These are phyloP conservation scores for Fusarium foetens DNA, from an alignment of 2,329 filamentous ascomycete genomes.

Conservation along the genomic window DNA sequence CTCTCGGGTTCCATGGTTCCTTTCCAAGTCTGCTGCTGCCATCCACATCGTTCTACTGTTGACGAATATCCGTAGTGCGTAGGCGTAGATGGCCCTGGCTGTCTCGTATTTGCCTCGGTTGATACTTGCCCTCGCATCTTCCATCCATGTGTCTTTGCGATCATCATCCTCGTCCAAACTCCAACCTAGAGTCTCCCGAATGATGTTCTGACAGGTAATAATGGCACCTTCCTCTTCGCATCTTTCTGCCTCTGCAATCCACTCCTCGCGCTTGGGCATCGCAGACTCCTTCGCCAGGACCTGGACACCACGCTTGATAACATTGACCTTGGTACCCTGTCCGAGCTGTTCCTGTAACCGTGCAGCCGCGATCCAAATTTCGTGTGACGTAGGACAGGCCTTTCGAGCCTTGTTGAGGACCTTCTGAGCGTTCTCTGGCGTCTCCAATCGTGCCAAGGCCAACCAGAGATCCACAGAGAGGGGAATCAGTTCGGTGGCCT, in stretches of 20 bases:
- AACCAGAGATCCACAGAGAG: slow-evolving; percentile 95
- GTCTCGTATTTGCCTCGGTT: slow-evolving; percentile 87
- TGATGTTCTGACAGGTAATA: slow-evolving; percentile 87
- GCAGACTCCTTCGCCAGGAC: slow-evolving; percentile 89
- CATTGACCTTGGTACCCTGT: slow-evolving; percentile 80
- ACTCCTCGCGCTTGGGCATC: slow-evolving; percentile 97
- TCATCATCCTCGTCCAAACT: slow-evolving; percentile 95
- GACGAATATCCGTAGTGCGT: slow-evolving; percentile 88
- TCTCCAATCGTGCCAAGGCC: slow-evolving; percentile 88
- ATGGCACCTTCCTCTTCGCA: slow-evolving; percentile 92
- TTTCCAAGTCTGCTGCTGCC: slow-evolving; percentile 89
- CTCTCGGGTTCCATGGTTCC: slow-evolving; percentile 86
- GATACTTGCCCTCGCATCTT: slow-evolving; percentile 87
- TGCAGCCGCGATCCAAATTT: slow-evolving; percentile 96
- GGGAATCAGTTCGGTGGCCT: slow-evolving; percentile 95
- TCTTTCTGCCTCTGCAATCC: slow-evolving; percentile 93
- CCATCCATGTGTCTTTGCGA: slow-evolving; percentile 93
- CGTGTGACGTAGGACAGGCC: slow-evolving; percentile 89
- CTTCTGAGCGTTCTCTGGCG: slow-evolving; percentile 89
- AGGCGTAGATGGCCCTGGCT: slow-evolving; percentile 91
- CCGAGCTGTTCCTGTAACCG: slow-evolving; percentile 89
- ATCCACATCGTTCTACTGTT: slow-evolving; percentile 91
- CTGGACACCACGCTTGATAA: slow-evolving; percentile 94
- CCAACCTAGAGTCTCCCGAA: slow-evolving; percentile 93
- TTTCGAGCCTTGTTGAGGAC: slow-evolving; percentile 96